Evolutionary conservation across 1,139 yeast genomes (phyloP).

Genomic region (Diutina scorzettiae): DNA sequence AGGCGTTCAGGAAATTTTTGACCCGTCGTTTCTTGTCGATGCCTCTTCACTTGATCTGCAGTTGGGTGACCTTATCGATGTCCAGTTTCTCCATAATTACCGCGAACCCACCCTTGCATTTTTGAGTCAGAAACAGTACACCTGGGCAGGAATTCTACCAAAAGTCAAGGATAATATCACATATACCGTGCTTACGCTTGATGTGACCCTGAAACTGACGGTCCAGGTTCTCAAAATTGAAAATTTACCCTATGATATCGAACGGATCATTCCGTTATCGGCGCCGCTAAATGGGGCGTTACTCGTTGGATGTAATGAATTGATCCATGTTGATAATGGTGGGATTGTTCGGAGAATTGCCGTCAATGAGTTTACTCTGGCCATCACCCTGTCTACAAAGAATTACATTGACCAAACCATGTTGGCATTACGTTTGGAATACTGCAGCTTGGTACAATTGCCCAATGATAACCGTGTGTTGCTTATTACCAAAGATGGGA

Average conservation of each 20-base stretch:
- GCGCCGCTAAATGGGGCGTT: constrained; percentile 63
- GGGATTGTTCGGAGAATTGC: constrained; percentile 63
- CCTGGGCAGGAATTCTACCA: constrained; percentile 70
- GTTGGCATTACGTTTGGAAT: constrained; percentile 47
- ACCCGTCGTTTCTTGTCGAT: constrained; percentile 44
- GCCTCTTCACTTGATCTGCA: constrained; percentile 46
- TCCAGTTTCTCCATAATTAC: constrained; percentile 59
- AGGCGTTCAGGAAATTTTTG: constrained; percentile 13
- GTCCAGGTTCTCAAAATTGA: constrained; percentile 55
- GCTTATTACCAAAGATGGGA: constrained; percentile 41
- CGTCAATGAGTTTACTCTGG: constrained; percentile 44
- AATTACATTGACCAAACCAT: constrained; percentile 39
- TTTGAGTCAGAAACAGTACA: constrained; percentile 46
- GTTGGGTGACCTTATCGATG: constrained; percentile 50
- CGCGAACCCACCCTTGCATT: constrained; percentile 74
- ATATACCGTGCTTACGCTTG: constrained; percentile 54
- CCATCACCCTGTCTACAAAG: constrained; percentile 37
- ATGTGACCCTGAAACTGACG: constrained; percentile 47
- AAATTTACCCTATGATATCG: constrained; percentile 66
- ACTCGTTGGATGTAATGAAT: constrained; percentile 64
- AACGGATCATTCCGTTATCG: constrained; percentile 49
- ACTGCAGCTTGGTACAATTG: constrained; percentile 36
- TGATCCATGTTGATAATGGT: constrained; percentile 72
- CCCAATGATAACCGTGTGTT: constrained; percentile 40
- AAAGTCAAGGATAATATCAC: constrained; percentile 51